Evolutionary conservation across 257 asterid species (phyloP).

Genomic region (Lycium barbarum): DNA sequence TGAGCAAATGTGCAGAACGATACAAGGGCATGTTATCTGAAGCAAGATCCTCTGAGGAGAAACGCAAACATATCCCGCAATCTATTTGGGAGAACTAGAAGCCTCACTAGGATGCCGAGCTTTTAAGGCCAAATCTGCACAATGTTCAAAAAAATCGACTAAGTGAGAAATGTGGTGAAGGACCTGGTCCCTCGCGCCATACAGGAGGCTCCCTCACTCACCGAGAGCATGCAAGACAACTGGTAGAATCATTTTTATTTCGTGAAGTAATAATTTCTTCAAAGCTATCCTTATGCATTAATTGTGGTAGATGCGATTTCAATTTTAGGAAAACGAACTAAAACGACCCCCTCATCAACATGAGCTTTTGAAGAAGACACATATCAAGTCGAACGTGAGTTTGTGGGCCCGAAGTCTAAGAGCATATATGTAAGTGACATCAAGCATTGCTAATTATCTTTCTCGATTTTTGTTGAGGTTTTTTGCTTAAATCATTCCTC

Average conservation of each 20-base stretch:
- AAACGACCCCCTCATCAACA: neutral
- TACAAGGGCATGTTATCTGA: no score
- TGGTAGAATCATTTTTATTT: no score
- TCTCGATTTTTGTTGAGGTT: no score
- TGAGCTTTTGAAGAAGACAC: neutral
- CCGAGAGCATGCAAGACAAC: no score
- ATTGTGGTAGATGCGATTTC: neutral
- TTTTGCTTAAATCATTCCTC: no score
- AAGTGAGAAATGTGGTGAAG: neutral
- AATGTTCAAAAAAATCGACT: neutral
- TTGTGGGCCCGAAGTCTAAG: neutral
- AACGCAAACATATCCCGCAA: neutral
- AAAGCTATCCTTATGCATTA: neutral
- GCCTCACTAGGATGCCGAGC: neutral
- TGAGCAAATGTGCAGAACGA: neutral
- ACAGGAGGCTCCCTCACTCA: neutral
- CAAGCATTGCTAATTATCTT: no score
- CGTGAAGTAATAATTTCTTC: no score
- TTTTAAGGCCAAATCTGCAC: no score
- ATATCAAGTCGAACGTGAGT: neutral
- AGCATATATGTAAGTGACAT: neutral
- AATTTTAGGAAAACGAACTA: neutral
- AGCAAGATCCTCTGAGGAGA: no score
- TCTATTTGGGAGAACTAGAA: neutral
- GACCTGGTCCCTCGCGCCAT: neutral